Conservation (phyloP, 306 rosid genomes). For the Ochetophila trinervis region DNA sequence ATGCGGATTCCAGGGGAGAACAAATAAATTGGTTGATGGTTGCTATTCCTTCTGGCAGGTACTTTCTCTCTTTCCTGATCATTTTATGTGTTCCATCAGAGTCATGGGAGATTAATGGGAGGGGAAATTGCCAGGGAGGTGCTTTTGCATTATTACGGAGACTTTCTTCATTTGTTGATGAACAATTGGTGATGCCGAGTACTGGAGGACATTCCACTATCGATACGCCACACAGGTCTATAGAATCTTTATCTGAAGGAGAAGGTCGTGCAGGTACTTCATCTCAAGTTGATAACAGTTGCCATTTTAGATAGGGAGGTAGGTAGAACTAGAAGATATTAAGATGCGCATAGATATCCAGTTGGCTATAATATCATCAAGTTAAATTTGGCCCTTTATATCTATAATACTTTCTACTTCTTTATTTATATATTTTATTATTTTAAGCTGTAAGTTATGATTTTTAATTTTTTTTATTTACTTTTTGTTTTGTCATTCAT, state of each 20-base stretch:
- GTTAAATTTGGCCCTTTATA: slow-evolving; percentile 2
- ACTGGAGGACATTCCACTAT: slow-evolving; percentile 5
- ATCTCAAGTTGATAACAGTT: slow-evolving; percentile 30
- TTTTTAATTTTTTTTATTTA: background rate
- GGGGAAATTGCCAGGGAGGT: slow-evolving; percentile 64
- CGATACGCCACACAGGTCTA: slow-evolving; percentile 26
- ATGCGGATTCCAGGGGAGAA: slow-evolving; percentile 94
- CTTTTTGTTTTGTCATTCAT: slow-evolving; percentile 23
- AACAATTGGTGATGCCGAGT: slow-evolving; percentile 32
- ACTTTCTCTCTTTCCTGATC: slow-evolving; percentile 6
- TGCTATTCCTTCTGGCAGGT: slow-evolving; percentile 99
- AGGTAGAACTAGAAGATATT: slow-evolving; percentile 15
- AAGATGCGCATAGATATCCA: background rate
- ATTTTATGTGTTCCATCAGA: slow-evolving; percentile 16
- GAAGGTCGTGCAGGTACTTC: slow-evolving; percentile 30
- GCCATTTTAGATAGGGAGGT: slow-evolving; percentile 31
- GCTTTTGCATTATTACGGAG: slow-evolving; percentile 69
- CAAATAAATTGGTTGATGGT: slow-evolving; percentile 93
- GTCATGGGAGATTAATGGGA: slow-evolving; percentile 30
- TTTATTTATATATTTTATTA: background rate
- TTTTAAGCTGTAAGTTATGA: background rate
- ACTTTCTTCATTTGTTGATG: slow-evolving; percentile 43
- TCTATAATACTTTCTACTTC: background rate
- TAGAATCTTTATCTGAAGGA: slow-evolving; percentile 21
- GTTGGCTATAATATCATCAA: background rate